Conservation (phyloP, 1,284 basidiomycete genomes). For the Ganoderma boninense region DNA sequence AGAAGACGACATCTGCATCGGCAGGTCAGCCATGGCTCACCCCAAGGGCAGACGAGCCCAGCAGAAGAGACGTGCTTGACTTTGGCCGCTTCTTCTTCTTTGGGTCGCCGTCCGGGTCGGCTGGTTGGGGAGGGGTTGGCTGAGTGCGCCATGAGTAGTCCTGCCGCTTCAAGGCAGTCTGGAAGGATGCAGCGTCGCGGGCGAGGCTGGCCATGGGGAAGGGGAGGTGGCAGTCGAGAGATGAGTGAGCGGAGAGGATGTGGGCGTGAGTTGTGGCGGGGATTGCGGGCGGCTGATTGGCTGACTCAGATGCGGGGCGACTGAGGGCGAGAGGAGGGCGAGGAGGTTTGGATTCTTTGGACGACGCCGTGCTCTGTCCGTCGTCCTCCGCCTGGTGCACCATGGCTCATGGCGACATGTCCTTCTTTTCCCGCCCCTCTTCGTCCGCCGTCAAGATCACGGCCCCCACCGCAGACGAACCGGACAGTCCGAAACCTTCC, state of each 20-base stretch:
- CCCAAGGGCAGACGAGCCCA: constrained; percentile 30
- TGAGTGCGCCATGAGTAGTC: constrained; percentile 81
- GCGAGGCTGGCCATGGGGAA: constrained; percentile 66
- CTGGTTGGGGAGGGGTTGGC: constrained; percentile 47
- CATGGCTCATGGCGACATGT: constrained; percentile 44
- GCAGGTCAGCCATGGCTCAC: constrained; percentile 36
- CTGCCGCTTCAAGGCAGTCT: constrained; percentile 64
- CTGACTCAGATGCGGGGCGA: not conserved
- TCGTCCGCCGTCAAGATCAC: constrained; percentile 69
- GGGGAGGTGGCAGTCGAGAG: constrained; percentile 12
- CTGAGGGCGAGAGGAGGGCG: no score
- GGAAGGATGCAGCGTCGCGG: constrained; percentile 74
- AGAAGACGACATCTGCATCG: constrained; percentile 73
- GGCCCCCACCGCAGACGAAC: constrained; percentile 51
- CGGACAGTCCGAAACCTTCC: constrained; percentile 43
- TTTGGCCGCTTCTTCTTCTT: constrained; percentile 75
- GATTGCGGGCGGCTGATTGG: constrained; percentile 18
- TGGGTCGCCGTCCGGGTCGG: constrained; percentile 36
- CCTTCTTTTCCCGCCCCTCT: constrained; percentile 56
- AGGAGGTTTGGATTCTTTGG: no score
- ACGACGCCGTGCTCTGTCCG: constrained; percentile 14
- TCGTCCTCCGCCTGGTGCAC: constrained; percentile 37
- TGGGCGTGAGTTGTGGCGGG: constrained; percentile 25
- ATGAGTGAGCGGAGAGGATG: no score
- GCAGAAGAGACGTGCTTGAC: constrained; percentile 57